Percentiles rank a stretch among this genome's conserved stretches.
These are phyloP conservation scores for Passiflora organensis DNA, from an alignment of 345 rosid genomes.

Conservation along the genomic window DNA sequence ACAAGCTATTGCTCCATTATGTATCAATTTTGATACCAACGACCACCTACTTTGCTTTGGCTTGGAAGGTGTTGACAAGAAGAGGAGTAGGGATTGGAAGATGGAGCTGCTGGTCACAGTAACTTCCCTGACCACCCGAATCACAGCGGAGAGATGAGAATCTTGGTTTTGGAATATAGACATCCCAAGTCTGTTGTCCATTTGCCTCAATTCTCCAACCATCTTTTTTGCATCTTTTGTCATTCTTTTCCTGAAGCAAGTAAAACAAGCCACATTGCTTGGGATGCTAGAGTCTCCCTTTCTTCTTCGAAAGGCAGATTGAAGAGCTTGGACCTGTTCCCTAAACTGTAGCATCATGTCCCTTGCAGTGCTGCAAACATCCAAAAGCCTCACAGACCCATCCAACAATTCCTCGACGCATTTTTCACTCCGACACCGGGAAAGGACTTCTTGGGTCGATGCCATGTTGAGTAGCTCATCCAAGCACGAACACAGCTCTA, in stretches of 20 bases:
- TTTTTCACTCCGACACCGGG: constrained; percentile 18
- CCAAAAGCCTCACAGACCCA: constrained; percentile 51
- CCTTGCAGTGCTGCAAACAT: constrained; percentile 50
- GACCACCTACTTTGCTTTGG: constrained; percentile 43
- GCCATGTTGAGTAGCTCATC: constrained; percentile 55
- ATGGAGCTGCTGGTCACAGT: constrained; percentile 23
- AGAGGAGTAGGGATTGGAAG: constrained; percentile 43
- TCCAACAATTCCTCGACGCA: constrained; percentile 50
- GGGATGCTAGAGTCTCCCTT: constrained; percentile 34
- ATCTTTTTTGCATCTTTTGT: constrained; percentile 49
- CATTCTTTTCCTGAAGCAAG: constrained; percentile 45
- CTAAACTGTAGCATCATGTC: constrained; percentile 46
- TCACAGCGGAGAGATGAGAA: constrained; percentile 34
- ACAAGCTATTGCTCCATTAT: constrained; percentile 25
- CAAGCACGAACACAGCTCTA: constrained; percentile 36
- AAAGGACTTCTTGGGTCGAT: constrained; percentile 46
- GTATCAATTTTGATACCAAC: constrained; percentile 42
- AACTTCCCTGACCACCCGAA: constrained; percentile 41
- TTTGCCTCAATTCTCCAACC: constrained; percentile 42
- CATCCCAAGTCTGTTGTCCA: constrained; percentile 23
- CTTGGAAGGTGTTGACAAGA: constrained; percentile 31
- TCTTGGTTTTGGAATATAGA: constrained; percentile 23
- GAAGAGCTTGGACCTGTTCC: constrained; percentile 48
- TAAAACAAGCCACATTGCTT: constrained; percentile 21
- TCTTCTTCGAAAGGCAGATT: constrained; percentile 54